Conservation (phyloP, 169 alveolate species). For the Plasmodium berghei region DNA sequence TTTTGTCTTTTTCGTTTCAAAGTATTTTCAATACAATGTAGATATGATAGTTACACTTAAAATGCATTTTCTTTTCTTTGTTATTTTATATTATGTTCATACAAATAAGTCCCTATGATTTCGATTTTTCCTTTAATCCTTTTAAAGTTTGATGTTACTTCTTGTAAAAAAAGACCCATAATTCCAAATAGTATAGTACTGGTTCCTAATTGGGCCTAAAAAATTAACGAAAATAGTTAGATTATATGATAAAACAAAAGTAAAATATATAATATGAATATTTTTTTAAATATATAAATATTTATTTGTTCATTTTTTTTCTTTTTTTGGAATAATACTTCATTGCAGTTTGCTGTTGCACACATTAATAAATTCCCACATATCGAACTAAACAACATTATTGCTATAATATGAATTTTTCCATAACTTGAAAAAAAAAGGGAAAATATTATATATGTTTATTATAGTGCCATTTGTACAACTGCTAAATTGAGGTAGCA, state of each 20-base stretch:
- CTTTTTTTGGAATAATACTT: slow-evolving; percentile 1
- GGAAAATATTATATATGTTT: not conserved
- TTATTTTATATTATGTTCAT: not conserved
- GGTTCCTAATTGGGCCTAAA: slow-evolving; percentile 44
- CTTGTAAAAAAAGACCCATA: slow-evolving; percentile 49
- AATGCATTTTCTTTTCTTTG: not conserved
- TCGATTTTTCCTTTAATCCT: slow-evolving; percentile 3
- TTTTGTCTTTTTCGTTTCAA: not conserved
- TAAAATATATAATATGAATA: not conserved
- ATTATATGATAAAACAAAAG: not conserved
- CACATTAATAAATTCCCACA: slow-evolving; percentile 43
- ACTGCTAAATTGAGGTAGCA: too few relatives aligned
- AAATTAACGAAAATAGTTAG: not conserved
- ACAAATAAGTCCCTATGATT: slow-evolving; percentile 35
- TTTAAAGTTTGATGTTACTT: slow-evolving; percentile 1
- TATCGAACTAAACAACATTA: slow-evolving; percentile 24
- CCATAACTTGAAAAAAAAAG: slow-evolving; percentile 23
- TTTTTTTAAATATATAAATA: not conserved
- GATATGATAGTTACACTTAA: not conserved
- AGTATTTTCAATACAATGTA: not conserved
- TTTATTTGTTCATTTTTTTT: not conserved
- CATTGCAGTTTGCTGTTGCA: slow-evolving; percentile 31
- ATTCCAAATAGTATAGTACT: slow-evolving; percentile 42
- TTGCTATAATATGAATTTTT: not conserved
- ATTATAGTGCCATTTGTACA: too few relatives aligned